Evolutionary conservation across 306 rosid genomes (phyloP), one percentile per base, ranked within the genome.

Genomic region (Canavalia gladiata): DNA sequence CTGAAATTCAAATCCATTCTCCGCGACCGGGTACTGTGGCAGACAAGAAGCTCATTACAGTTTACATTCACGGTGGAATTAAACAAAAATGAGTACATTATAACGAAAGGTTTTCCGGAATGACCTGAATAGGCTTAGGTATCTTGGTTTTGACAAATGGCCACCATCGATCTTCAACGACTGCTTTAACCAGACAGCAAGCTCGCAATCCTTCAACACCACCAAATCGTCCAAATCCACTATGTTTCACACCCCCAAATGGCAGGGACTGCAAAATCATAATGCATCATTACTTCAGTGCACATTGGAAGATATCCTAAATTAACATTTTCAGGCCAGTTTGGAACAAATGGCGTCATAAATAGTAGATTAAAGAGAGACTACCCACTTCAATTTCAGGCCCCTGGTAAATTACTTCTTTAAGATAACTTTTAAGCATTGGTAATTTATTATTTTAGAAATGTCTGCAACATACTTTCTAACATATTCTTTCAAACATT

Each of bases 161-260:
- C 98, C 98, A 94, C 95, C 92, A 94, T 84, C 95, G 82, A 85
- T 94, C 97, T 88, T 94, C 98, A 1, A 88, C 96, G 31, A 94
- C 96, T 78, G 98, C 87, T 86, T 92, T 90, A 64, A 90, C 91
- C 25, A 92, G 96, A 87, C 98, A 94, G 80, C 98, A 94, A 8
- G 96, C 96, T 65, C 97, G 91, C 86, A 94, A 75, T 72, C 98
- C 98, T 88, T 94, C 97, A 12, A 88, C 78, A 41, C 98, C 98
- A 78, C 90, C 97, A 69, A 94, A 92, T 82, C 98, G 89, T 68
- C 98, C 98, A 83, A 94, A 94, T 79, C 98, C 98, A 45, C 97
- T 92, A 81, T 92, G 89, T 81, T 94, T 94, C 37, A 92, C 91
- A 28, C 98, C 98, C 39, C 98, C 98, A 76, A 94, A 94, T 46